Evolutionary conservation across 257 asterid species (phyloP).

Genomic region (Solanum peruvianum): DNA sequence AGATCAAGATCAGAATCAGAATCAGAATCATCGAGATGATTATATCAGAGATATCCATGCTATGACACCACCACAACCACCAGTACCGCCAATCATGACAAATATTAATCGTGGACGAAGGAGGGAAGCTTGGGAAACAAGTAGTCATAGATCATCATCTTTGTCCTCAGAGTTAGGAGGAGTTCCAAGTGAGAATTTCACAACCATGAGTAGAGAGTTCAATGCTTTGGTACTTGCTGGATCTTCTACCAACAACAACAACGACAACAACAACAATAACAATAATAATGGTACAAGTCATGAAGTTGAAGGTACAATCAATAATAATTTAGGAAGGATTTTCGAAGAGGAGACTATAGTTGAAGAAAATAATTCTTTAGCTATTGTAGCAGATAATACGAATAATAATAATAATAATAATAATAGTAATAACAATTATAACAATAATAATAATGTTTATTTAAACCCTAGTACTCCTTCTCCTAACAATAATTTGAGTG

Average conservation of each 20-base stretch:
- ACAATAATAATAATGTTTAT: background rate
- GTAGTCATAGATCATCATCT: slow-evolving; percentile 36
- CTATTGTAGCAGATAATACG: slow-evolving; percentile 45
- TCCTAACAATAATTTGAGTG: slow-evolving; percentile 2
- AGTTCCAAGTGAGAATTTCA: slow-evolving; percentile 36
- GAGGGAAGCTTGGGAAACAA: background rate
- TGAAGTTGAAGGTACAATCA: background rate
- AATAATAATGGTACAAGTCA: slow-evolving; percentile 12
- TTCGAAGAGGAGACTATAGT: slow-evolving; percentile 44
- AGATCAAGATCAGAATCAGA: background rate
- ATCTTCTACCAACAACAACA: slow-evolving; percentile 15
- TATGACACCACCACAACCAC: slow-evolving; percentile 50
- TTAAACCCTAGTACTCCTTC: slow-evolving; percentile 13
- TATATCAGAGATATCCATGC: slow-evolving; percentile 64
- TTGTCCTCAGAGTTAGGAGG: slow-evolving; percentile 23
- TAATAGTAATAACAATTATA: background rate
- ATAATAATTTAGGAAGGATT: slow-evolving; percentile 33
- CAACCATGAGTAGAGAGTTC: slow-evolving; percentile 72
- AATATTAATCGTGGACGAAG: slow-evolving; percentile 15
- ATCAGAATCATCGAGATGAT: background rate
- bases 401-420: background rate
- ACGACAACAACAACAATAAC: background rate
- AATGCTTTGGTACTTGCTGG: slow-evolving; percentile 74
- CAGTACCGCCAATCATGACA: slow-evolving; percentile 1
- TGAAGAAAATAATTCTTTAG: slow-evolving; percentile 58